Percentiles rank a stretch among this genome's conserved stretches.
phyloP scores from a whole-genome alignment of 2,329 filamentous ascomycete species.

The Pseudogymnoascus sp. region DNA sequence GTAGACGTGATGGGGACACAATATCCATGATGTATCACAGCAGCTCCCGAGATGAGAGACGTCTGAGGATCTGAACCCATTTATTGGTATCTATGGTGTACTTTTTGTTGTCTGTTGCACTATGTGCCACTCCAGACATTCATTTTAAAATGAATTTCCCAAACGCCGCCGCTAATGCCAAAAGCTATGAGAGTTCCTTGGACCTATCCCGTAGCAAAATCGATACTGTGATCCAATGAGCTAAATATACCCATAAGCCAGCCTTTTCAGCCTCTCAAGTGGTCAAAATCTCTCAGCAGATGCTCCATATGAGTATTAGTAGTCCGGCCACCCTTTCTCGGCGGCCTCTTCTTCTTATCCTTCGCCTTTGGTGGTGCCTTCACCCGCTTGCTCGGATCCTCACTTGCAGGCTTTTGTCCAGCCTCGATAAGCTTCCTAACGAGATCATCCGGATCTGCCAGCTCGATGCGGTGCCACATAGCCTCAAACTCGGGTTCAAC shows the following conservation, averaged over 20 bases:
- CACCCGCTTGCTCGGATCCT: conserved; percentile 31
- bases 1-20: neutral
- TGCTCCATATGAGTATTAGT: conserved; percentile 32
- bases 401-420: conserved; percentile 32
- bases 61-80: neutral
- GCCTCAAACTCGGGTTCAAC: conserved; percentile 77
- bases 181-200: neutral
- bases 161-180: conserved; percentile 5
- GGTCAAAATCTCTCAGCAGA: conserved; percentile 26
- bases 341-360: conserved; percentile 31
- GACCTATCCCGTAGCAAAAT: neutral
- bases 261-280: conserved; percentile 23
- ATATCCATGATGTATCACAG: neutral
- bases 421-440: conserved; percentile 33
- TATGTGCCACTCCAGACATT: neutral
- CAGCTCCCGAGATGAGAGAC: neutral
- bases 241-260: neutral
- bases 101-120: neutral
- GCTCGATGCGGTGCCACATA: conserved; percentile 73
- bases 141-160: neutral
- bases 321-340: conserved; percentile 28
- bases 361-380: conserved; percentile 29
- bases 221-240: neutral
- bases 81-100: neutral
- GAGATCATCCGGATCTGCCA: conserved; percentile 49